Base-by-base conservation (phyloP, 371 early-diverging fungal genomes). In the Mucor plumbeus region DNA sequence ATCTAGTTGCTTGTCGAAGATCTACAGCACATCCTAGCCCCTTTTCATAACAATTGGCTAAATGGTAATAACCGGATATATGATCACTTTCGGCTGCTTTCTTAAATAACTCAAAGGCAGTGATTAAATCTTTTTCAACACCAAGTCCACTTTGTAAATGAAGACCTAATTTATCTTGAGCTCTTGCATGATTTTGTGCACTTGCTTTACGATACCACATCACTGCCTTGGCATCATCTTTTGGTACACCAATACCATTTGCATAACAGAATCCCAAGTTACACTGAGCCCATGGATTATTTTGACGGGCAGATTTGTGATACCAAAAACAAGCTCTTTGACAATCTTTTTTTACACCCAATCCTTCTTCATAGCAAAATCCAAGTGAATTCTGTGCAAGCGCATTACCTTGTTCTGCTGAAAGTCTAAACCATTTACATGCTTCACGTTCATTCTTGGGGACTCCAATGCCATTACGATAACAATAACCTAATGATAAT, bases 251-350 rank as follows among this genome's bases (percentile, higher is more conserved):
- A 40, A 90, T 87, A 11, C 96, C 97, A 70, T 92, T 89, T 60
- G 93, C 92, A 80, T 91, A 94, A 74, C 93, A 91, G 71, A 88
- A 91, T 26, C 94, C 97, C 5, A 98, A 79, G 68, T 90, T 87
- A 81, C 94, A 94, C 71, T 93, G 94, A 8, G 97, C 97, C 87
- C 93, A 92, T 33, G 91, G 86, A 78, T 94, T 94, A 56, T 91
- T 92, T 71, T 91, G 88, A 15, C 81, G 80, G 0, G 98, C 94
- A 0, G 96, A 84, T 59, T 84, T 78, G 54, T 76, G 74, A 73
- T 95, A 97, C 94, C 93, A 96, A 48, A 84, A 74, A 11, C 95
- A 89, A 3, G 97, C 96, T 67, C 84, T 76, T n/a, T 78, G 58
- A 1, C 88, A 64, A 73, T 93, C 86, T 44, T 80, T 78, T 21